Percentiles rank a stretch among this genome's conserved stretches.
These are phyloP conservation scores for Auricularia sp. DNA, from an alignment of 768 basidiomycete species.

Conservation along the genomic window DNA sequence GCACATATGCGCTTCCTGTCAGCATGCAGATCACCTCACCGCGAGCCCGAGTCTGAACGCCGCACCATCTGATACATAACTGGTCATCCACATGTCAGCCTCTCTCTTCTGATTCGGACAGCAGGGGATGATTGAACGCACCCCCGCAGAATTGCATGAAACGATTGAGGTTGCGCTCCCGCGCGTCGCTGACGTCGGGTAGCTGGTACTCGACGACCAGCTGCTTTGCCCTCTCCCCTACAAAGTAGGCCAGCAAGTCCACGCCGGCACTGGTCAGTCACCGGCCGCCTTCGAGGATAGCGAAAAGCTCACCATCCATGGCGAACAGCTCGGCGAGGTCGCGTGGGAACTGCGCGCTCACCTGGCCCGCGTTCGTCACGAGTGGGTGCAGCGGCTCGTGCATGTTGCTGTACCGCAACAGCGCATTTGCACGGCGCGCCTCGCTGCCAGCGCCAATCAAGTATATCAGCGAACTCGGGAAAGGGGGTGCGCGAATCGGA, in stretches of 20 bases:
- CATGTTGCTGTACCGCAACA: constrained; percentile 32
- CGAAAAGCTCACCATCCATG: constrained; percentile 34
- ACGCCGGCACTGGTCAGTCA: too few species aligned
- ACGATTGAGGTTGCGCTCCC: constrained; percentile 42
- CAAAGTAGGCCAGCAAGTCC: too few species aligned
- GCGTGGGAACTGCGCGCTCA: constrained; percentile 42
- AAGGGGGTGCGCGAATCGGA: constrained; percentile 5
- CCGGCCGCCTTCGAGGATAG: too few species aligned
- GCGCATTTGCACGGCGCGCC: constrained; percentile 44
- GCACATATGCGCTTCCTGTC: too few species aligned
- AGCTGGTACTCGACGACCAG: constrained; percentile 26
- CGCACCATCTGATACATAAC: constrained; percentile 42
- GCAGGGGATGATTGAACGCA: neutral
- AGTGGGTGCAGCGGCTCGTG: constrained; percentile 38
- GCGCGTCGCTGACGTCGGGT: constrained; percentile 26
- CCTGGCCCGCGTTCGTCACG: constrained; percentile 35
- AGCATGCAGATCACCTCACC: neutral
- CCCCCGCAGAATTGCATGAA: constrained; percentile 51
- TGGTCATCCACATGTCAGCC: neutral
- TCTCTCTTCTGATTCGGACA: neutral
- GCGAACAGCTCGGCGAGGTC: constrained; percentile 42
- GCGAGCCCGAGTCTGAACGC: neutral
- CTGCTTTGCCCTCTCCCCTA: constrained; percentile 15
- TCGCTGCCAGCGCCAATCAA: constrained; percentile 30
- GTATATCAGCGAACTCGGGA: too few species aligned